Evolutionary conservation across 75 land plant genomes (phyloP).

Genomic region (Larix kaempferi): DNA sequence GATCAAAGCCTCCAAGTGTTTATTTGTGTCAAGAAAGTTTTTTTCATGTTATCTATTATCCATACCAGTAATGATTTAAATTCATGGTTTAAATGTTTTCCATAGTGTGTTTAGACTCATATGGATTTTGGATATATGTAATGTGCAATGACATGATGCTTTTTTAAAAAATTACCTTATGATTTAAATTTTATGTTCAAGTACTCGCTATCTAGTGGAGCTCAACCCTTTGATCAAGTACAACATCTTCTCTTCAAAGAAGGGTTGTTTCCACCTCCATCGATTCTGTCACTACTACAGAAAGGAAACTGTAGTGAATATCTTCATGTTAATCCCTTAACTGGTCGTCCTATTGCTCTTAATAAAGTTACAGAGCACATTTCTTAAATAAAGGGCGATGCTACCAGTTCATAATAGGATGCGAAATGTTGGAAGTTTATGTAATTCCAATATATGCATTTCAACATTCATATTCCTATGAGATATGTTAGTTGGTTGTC

Average conservation of each 20-base stretch:
- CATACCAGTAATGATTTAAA: too few relatives aligned
- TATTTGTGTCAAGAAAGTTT: too few relatives aligned
- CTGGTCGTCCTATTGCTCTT: slow-evolving; percentile 28
- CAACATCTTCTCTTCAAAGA: slow-evolving; percentile 72
- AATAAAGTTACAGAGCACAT: not conserved
- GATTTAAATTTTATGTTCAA: slow-evolving; percentile 13
- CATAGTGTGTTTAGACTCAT: too few relatives aligned
- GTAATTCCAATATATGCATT: too few relatives aligned
- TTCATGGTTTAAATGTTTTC: too few relatives aligned
- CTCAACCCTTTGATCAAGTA: slow-evolving; percentile 92
- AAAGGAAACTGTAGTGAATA: slow-evolving; percentile 69
- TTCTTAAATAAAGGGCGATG: not conserved
- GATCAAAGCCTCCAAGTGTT: too few relatives aligned
- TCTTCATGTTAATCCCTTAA: slow-evolving; percentile 49
- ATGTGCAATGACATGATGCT: too few relatives aligned
- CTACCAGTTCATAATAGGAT: not conserved
- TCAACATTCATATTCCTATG: not conserved
- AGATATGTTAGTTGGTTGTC: not conserved
- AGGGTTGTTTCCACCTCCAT: slow-evolving; percentile 86
- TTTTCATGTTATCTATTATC: too few relatives aligned
- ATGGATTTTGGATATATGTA: too few relatives aligned
- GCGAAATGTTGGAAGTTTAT: not conserved
- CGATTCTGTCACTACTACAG: slow-evolving; percentile 59
- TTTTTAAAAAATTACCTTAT: too few relatives aligned
- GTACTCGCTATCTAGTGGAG: slow-evolving; percentile 97